These are phyloP conservation scores for Epithemia pelagica DNA, from an alignment of 108 stramenopile genomes.

Conservation along the genomic window DNA sequence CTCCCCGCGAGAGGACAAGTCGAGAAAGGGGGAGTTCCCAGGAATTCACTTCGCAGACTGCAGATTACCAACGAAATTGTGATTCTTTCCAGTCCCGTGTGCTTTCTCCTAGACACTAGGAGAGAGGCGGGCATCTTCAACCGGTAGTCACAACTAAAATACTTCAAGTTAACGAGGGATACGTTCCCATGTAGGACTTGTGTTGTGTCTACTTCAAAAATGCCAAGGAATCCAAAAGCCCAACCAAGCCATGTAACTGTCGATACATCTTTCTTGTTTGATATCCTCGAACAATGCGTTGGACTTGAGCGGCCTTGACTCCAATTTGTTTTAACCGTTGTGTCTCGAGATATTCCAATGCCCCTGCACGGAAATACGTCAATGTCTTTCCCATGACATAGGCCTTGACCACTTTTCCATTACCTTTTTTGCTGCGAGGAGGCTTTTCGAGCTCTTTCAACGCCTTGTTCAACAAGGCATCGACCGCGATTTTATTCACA, in stretches of 20 bases:
- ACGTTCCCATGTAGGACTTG: too few species aligned
- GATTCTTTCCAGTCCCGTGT: too few species aligned
- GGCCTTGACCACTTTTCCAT: constrained; percentile 17
- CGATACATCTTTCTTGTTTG: constrained; percentile 25
- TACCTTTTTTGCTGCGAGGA: neutral
- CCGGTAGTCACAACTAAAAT: too few species aligned
- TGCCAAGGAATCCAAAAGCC: constrained; percentile 32
- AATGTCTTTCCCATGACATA: constrained; percentile 83
- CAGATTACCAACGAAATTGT: too few species aligned
- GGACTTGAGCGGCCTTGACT: constrained; percentile 48
- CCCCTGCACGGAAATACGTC: constrained; percentile 84
- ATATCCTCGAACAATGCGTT: constrained; percentile 44
- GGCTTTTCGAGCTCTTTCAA: constrained; percentile 10
- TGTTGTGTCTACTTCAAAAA: too few species aligned
- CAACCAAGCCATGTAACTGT: constrained; percentile 23
- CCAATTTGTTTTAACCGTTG: constrained; percentile 59
- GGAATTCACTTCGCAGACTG: too few species aligned
- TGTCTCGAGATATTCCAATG: constrained; percentile 76
- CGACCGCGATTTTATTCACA: neutral
- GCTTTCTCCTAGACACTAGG: too few species aligned
- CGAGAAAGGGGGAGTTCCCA: too few species aligned
- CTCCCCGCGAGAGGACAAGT: too few species aligned
- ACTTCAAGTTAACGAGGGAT: too few species aligned
- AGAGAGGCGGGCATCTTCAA: too few species aligned
- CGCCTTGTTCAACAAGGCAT: constrained; percentile 4